These are phyloP conservation scores for Scytalidium lignicola DNA, from an alignment of 2,329 filamentous ascomycete genomes.

Conservation along the genomic window DNA sequence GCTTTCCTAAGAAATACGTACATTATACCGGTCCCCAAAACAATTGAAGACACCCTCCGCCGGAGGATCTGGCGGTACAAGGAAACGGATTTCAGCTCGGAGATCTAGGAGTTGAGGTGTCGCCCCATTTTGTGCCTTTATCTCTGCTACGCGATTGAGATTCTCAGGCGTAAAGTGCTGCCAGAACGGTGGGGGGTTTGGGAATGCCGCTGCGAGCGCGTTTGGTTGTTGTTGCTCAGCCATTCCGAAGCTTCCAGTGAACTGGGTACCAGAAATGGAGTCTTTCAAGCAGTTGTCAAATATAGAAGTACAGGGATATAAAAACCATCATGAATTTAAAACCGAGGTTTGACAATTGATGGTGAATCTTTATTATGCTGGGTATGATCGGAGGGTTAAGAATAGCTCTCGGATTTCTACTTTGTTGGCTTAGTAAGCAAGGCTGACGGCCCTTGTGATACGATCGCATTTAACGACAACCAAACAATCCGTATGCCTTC, in stretches of 20 bases:
- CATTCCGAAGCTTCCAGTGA: conserved; percentile 38
- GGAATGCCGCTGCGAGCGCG: conserved; percentile 63
- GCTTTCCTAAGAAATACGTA: conserved; percentile 25
- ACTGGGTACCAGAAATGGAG: neutral
- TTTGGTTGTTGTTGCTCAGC: conserved; percentile 47
- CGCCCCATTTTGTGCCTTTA: conserved; percentile 26
- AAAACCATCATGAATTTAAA: neutral
- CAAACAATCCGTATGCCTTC: neutral
- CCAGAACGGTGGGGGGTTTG: conserved; percentile 86
- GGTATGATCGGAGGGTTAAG: too few species aligned
- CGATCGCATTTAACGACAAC: neutral
- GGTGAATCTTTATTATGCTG: too few species aligned
- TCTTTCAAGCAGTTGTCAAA: neutral
- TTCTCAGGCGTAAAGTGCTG: conserved; percentile 79
- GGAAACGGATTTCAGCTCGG: conserved; percentile 60
- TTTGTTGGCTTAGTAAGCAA: conserved; percentile 1
- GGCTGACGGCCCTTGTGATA: conserved; percentile 2
- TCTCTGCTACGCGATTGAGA: conserved; percentile 50
- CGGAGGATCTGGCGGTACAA: conserved; percentile 78
- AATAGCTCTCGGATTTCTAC: too few species aligned
- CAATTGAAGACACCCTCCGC: conserved; percentile 64
- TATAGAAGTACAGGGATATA: too few species aligned
- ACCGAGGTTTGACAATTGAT: neutral
- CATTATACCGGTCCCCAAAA: conserved; percentile 65
- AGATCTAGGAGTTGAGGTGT: conserved; percentile 22